Evolutionary conservation across 75 land plant genomes (phyloP).

Genomic region (Pseudotsuga menziesii): DNA sequence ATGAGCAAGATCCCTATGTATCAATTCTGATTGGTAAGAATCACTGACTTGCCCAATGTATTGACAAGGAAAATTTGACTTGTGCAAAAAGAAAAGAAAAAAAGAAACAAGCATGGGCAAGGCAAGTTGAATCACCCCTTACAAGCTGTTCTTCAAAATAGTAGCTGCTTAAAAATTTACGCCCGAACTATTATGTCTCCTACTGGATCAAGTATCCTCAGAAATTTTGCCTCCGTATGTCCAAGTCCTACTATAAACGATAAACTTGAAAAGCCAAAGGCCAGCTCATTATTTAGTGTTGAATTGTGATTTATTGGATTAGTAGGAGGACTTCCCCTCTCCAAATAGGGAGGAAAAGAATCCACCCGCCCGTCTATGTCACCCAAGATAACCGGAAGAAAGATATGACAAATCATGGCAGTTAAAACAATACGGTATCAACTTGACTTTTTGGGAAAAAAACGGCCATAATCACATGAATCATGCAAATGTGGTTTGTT

Average conservation of each 20-base stretch:
- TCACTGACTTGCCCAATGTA: not conserved
- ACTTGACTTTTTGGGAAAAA: not conserved
- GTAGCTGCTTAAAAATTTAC: not conserved
- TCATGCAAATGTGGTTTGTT: not conserved
- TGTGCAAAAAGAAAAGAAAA: no score
- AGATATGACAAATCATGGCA: not conserved
- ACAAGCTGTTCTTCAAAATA: not conserved
- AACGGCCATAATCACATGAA: not conserved
- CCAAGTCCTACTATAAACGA: not conserved
- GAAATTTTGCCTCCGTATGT: not conserved
- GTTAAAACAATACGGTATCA: conserved; percentile 1
- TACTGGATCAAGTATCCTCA: not conserved
- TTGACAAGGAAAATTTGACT: no score
- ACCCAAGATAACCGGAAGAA: not conserved
- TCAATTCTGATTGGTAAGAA: not conserved
- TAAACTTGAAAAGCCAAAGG: not conserved
- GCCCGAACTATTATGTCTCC: not conserved
- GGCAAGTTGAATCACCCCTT: not conserved
- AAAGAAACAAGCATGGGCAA: not conserved
- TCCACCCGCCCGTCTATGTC: conserved; percentile 1
- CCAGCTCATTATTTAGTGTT: not conserved
- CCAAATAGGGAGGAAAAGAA: conserved; percentile 1
- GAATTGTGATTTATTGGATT: not conserved
- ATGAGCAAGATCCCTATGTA: not conserved
- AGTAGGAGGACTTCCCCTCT: not conserved